These are phyloP conservation scores for Microbotryum scabiosae DNA, from an alignment of 1,284 basidiomycete genomes.

Conservation along the genomic window DNA sequence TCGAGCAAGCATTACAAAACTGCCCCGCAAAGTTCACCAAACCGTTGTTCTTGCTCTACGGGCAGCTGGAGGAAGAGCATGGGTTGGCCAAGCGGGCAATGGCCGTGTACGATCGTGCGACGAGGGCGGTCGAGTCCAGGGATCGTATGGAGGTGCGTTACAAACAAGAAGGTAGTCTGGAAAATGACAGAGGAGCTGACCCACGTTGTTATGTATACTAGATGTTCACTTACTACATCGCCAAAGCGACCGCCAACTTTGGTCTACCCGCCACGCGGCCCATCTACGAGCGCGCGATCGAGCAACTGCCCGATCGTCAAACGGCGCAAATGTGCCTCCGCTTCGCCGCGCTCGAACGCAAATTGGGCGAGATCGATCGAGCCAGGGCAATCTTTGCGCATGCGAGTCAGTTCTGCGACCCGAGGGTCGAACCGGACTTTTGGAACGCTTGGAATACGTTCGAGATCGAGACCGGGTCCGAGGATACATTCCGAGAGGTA, in stretches of 20 bases:
- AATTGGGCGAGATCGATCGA: constrained; percentile 96
- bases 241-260: constrained; percentile 91
- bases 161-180: background rate
- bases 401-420: constrained; percentile 97
- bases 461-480: constrained; percentile 94
- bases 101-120: constrained; percentile 90
- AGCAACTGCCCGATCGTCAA: constrained; percentile 81
- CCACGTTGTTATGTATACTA: constrained; percentile 36
- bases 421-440: constrained; percentile 77
- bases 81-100: constrained; percentile 94
- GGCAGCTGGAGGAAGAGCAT: constrained; percentile 85
- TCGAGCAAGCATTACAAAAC: constrained; percentile 94
- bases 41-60: constrained; percentile 90
- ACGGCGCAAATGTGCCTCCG: constrained; percentile 97
- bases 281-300: constrained; percentile 94
- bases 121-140: constrained; percentile 69
- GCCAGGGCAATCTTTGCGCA: constrained; percentile 94
- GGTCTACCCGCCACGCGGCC: constrained; percentile 91
- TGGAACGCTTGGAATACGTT: constrained; percentile 97
- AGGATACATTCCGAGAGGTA: constrained; percentile 99
- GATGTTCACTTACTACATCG: constrained; percentile 97
- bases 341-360: constrained; percentile 91
- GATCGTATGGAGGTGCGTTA: constrained; percentile 83
- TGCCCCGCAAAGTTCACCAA: constrained; percentile 94
- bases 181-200: no score